Evolutionary conservation across 2,329 filamentous ascomycete genomes (phyloP), one percentile per base, ranked within the genome.

Genomic region (Leptographium wingfieldii): DNA sequence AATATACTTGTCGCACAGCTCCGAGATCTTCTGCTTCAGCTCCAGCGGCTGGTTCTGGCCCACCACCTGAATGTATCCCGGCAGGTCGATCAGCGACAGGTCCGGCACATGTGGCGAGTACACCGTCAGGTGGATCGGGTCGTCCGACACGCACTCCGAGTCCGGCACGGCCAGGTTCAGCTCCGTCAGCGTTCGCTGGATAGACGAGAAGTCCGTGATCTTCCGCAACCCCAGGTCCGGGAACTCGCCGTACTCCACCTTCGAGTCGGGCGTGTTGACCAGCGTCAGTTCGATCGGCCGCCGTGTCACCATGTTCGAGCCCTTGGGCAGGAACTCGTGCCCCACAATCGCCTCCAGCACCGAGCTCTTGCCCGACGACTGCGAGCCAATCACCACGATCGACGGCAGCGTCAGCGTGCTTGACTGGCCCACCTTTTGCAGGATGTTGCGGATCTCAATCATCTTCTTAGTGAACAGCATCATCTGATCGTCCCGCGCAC

Each of bases 391-490:
- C 46, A 99, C 94, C n/a, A 99, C 94, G 61, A 99, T 99, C 0
- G 95, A 97, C 0, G 94, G 94, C 27, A 99, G 76, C 1, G 88
- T 92, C 64, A 99, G 77, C 3, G 89, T 84, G 65, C 87, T 90
- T 0, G 92, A 95, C 75, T 99, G 92, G 40, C 92, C 95, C 55
- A 99, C 88, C 31, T 86, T 90, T 69, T 95, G 88, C 29, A 99
- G 79, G 60, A 99, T 90, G 66, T 86, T 92, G 66, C 95, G 81
- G 60, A 99, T 97, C 76, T 99, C 94, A 68, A 99, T 99, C 94
- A 99, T 99, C 76, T 97, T 97, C 76, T 94, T 92, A 2, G 95
- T 99, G 68, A 99, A 77, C 66, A 96, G 80, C 94, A 99, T 99
- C 92, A 99, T 99, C 73, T 99, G 94, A 70, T 99, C 94, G 68